phyloP scores from a whole-genome alignment of 1,139 yeast genomes.

The Suhomyces bokatorum region DNA sequence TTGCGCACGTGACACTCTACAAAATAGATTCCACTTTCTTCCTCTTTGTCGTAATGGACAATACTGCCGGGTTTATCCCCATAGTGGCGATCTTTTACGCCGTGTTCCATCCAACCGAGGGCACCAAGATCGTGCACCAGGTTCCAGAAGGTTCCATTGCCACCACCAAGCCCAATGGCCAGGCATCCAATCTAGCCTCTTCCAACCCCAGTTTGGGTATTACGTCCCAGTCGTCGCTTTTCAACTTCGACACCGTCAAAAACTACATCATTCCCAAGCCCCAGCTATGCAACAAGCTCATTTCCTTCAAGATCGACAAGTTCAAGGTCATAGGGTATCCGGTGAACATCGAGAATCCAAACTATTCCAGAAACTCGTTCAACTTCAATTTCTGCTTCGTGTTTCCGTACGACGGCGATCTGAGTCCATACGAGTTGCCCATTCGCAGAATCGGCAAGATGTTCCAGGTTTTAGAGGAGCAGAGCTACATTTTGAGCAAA shows the following conservation, averaged over 20 bases:
- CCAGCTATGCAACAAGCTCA: slow-evolving; percentile 77
- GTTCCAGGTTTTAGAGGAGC: slow-evolving; percentile 91
- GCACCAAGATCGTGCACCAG: slow-evolving; percentile 90
- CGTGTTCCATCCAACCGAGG: slow-evolving; percentile 92
- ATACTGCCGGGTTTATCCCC: slow-evolving; percentile 69
- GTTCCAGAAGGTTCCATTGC: slow-evolving; percentile 70
- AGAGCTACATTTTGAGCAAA: slow-evolving; percentile 71
- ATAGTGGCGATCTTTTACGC: slow-evolving; percentile 86
- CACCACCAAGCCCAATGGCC: slow-evolving; percentile 19
- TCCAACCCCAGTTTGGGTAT: background rate
- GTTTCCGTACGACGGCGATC: slow-evolving; percentile 78
- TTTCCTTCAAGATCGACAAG: slow-evolving; percentile 70
- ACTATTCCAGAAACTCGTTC: slow-evolving; percentile 87
- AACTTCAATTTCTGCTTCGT: slow-evolving; percentile 92
- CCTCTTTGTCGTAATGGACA: slow-evolving; percentile 28
- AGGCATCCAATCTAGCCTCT: background rate
- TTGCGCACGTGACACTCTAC: slow-evolving; percentile 7
- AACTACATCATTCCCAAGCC: slow-evolving; percentile 94
- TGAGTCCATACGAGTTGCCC: slow-evolving; percentile 84
- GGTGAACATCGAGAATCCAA: slow-evolving; percentile 70
- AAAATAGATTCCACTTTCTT: background rate
- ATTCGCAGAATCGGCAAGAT: slow-evolving; percentile 81
- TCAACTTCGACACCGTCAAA: slow-evolving; percentile 82
- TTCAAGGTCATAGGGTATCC: slow-evolving; percentile 89
- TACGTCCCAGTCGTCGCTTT: slow-evolving; percentile 37